Evolutionary conservation across 2,329 filamentous ascomycete species (phyloP), one percentile per base, ranked within the genome.

Genomic region (Leptographium flavum): DNA sequence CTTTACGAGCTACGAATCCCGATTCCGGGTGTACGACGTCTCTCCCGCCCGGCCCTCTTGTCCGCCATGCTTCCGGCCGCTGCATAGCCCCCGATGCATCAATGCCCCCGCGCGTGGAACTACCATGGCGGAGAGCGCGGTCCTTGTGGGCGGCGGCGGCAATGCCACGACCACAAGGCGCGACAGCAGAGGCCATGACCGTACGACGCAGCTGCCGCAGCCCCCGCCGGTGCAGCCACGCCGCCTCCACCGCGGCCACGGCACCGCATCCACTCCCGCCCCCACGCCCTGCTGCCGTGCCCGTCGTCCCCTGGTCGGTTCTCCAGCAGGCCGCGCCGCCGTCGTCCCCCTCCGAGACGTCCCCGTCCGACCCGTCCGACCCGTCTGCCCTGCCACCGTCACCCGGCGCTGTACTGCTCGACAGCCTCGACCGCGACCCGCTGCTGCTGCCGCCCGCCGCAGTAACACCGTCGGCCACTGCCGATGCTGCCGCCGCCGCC

Each of bases 351-450:
- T 4, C 10, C 14, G 4, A 6, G 4, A n/a, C n/a, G n/a, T n/a
- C n/a, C n/a, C n/a, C 13, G 22, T 9, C 27, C 8, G 27, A 3
- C 8, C 8, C 27, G 19, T 23, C 19, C 14, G 8, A 19, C 37
- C 3, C 3, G 14, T 7, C 23, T n/a, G 9, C 36, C 14, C 39
- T 38, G 4, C 14, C 22, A 17, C 46, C 22, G 4, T 47, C 49
- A 9, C 49, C 46, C 0, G 52, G 51, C n/a, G 41, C 48, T 5
- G 43, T 47, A 11, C 47, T 57, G 13, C 30, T 56, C 31, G 48
- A 55, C 8, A 54, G 52, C 36, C 47, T 60, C 2, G 49, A 48
- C 15, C 21, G 45, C 19, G 35, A 55, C 23, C 54, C 53, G 15
- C 45, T 58, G 8, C 50, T 48, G 3, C 49, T 23, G 14, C 33